Percentiles rank a stretch among this genome's conserved stretches.
phyloP scores from a whole-genome alignment of 768 basidiomycete species.

The Tephrocybe sp. region DNA sequence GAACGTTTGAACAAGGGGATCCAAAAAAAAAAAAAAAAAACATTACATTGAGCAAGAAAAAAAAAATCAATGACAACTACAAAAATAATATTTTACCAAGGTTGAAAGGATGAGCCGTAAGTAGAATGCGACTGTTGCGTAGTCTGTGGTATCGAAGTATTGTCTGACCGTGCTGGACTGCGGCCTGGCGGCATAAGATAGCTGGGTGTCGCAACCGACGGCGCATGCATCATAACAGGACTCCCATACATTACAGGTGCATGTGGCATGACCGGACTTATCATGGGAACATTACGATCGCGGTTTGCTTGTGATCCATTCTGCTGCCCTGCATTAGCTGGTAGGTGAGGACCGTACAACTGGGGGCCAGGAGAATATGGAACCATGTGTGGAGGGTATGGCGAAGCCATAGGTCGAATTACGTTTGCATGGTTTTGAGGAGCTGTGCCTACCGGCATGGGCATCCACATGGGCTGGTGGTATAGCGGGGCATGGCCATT shows the following conservation, averaged over 20 bases:
- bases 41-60: conserved; percentile 38
- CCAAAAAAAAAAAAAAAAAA: conserved; percentile 20
- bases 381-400: conserved; percentile 65
- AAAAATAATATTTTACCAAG: conserved; percentile 41
- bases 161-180: conserved; percentile 46
- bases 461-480: conserved; percentile 65
- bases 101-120: conserved; percentile 40
- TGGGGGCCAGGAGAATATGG: conserved; percentile 55
- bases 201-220: conserved; percentile 34
- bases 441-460: conserved; percentile 42
- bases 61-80: conserved; percentile 23
- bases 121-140: conserved; percentile 32
- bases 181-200: conserved; percentile 50
- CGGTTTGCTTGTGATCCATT: conserved; percentile 36
- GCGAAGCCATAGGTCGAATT: conserved; percentile 57
- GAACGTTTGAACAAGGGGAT: background rate
- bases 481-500: conserved; percentile 64
- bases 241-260: conserved; percentile 66
- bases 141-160: conserved; percentile 41
- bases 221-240: conserved; percentile 68
- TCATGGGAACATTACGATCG: conserved; percentile 53
- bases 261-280: conserved; percentile 73
- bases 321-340: conserved; percentile 35
- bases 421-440: conserved; percentile 46
- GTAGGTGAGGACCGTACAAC: conserved; percentile 48